Conservation (phyloP, 352 stramenopile species). For the Globisporangium abappressorium region DNA sequence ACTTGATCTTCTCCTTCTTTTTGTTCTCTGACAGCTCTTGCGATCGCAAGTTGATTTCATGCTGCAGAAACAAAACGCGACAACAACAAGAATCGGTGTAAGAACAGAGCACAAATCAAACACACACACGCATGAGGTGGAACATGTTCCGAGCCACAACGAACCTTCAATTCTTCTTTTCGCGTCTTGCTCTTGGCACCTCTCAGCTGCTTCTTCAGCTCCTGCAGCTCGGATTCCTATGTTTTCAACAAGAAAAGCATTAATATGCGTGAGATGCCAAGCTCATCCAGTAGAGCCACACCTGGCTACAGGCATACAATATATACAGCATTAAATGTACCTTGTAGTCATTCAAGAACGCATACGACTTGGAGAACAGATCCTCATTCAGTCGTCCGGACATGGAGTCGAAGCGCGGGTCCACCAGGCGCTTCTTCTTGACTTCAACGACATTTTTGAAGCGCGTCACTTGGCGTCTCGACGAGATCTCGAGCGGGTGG, state of each 20-base stretch:
- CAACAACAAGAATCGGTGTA: background rate
- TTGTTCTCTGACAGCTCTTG: constrained; percentile 74
- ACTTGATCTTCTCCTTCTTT: constrained; percentile 72
- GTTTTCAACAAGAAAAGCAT: background rate
- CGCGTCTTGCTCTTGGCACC: constrained; percentile 59
- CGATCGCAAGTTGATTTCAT: constrained; percentile 63
- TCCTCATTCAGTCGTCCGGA: constrained; percentile 87
- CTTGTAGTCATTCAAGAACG: constrained; percentile 89
- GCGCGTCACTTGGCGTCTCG: constrained; percentile 76
- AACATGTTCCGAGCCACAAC: background rate
- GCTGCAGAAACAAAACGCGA: constrained; percentile 20
- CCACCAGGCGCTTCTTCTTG: constrained; percentile 63
- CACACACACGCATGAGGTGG: no score
- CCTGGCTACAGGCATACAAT: no score
- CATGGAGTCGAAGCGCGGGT: constrained; percentile 87
- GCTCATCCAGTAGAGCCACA: background rate
- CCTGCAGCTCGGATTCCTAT: constrained; percentile 75
- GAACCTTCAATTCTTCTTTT: constrained; percentile 80
- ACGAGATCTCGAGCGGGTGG: constrained; percentile 80
- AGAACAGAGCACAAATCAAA: background rate
- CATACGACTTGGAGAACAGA: constrained; percentile 85
- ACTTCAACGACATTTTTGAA: constrained; percentile 83
- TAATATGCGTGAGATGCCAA: background rate
- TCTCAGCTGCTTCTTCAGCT: constrained; percentile 80
- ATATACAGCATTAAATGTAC: constrained; percentile 13